Evolutionary conservation across 1,139 yeast species (phyloP), one percentile per base, ranked within the genome.

Genomic region (Kurtzmaniella natalensis): DNA sequence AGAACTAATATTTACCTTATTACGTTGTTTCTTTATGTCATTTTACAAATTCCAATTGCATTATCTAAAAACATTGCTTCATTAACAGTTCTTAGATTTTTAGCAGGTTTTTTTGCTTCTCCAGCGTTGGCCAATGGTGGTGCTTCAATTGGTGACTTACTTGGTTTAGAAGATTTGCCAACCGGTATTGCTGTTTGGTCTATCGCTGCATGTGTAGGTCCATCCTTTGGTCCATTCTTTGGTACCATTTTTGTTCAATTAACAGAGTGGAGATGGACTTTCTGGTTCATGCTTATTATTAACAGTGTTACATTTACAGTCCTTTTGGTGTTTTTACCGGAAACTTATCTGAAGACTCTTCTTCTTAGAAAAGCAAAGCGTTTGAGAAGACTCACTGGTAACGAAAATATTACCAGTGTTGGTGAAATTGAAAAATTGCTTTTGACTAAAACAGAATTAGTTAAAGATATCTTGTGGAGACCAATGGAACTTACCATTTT

Each of bases 331-430:
- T 50, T 65, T 28, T 53, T 76, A 24, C 78, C 80, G 0, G 84
- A 78, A 51, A 71, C 82, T 6, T 69, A 59, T 30, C 65, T 51
- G 14, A 61, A 60, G 23, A 67, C 74, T 2, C 50, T 78, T 16
- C 53, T 77, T 7, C 51, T 62, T 33, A 57, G 76, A 33, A 60
- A 68, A 40, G 81, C 81, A 0, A 40, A 49, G 19, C 53, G 76
- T 37, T 53, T 76, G 35, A 59, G 81, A 45, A 55, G 55, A 29
- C 37, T 55, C 8, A 73, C 81, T 7, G 76, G 76, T 2, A 59
- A 51, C 40, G 37, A 51, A 50, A 59, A 54, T 13, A 59, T 67
- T 30, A 68, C 59, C 36, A 55, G 72, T 24, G 59, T 59, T 21
- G 55, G 80, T 53, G 53, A 71, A 55, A 38, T 66, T 54, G 72